phyloP scores from a whole-genome alignment of 352 stramenopile genomes.

The Globisporangium parvum region DNA sequence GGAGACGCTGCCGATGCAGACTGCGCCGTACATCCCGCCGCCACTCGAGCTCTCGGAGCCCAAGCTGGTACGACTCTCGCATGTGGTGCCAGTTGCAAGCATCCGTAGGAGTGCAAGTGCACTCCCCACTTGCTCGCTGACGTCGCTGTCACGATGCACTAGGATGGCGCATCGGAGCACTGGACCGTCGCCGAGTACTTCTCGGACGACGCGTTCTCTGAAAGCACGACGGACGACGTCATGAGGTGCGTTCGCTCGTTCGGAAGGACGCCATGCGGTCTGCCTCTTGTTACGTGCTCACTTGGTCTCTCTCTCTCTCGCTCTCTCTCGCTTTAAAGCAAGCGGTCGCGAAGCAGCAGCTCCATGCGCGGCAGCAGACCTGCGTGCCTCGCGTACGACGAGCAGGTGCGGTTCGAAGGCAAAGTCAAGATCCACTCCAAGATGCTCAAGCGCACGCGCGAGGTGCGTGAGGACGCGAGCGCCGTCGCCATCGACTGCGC shows the following conservation, averaged over 20 bases:
- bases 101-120: neutral
- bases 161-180: constrained; percentile 71
- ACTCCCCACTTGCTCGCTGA: no score
- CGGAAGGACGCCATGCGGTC: neutral
- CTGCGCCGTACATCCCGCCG: constrained; percentile 53
- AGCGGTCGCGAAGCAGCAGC: constrained; percentile 59
- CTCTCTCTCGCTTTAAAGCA: constrained; percentile 12
- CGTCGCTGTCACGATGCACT: neutral
- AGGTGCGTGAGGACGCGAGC: constrained; percentile 39
- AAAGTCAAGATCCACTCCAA: constrained; percentile 75
- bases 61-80: constrained; percentile 28
- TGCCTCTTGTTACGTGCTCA: neutral
- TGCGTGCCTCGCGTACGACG: constrained; percentile 57
- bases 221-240: constrained; percentile 55
- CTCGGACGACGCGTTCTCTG: constrained; percentile 66
- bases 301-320: no score
- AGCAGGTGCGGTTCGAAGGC: constrained; percentile 62
- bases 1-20: constrained; percentile 45
- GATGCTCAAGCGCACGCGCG: constrained; percentile 71
- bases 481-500: neutral
- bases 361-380: constrained; percentile 44
- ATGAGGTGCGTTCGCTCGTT: constrained; percentile 30
- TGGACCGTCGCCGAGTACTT: constrained; percentile 82
- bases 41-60: constrained; percentile 52
- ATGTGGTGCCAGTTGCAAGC: neutral